Conservation (phyloP, 371 early-diverging fungal genomes). For the Blakeslea trispora region DNA sequence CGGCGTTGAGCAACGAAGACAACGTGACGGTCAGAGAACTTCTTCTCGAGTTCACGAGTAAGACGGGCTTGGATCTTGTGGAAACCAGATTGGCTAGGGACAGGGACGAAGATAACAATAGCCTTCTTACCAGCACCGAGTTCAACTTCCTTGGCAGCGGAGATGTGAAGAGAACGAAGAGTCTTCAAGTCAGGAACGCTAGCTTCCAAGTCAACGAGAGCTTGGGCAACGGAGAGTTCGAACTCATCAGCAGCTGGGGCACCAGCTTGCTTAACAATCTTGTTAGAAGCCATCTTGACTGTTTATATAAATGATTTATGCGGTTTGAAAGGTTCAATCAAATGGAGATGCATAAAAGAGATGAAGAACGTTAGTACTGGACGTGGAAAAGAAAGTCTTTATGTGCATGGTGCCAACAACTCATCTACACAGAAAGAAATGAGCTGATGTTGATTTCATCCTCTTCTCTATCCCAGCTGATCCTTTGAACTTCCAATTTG, state of each 20-base stretch:
- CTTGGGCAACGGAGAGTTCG: slow-evolving; percentile 94
- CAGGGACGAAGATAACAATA: slow-evolving; percentile 95
- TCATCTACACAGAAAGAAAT: background rate
- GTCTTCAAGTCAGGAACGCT: slow-evolving; percentile 94
- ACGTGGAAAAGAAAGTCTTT: background rate
- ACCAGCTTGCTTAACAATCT: slow-evolving; percentile 84
- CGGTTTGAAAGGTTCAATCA: background rate
- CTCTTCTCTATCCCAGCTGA: too few species aligned
- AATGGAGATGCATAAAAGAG: background rate
- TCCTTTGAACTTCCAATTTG: too few species aligned
- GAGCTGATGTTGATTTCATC: too few species aligned
- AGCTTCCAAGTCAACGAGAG: slow-evolving; percentile 93
- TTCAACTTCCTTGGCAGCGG: slow-evolving; percentile 96
- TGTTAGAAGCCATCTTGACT: slow-evolving; percentile 57
- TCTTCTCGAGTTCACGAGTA: slow-evolving; percentile 98
- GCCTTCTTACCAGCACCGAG: slow-evolving; percentile 95
- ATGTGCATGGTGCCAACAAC: background rate
- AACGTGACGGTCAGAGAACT: slow-evolving; percentile 97
- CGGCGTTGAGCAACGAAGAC: slow-evolving; percentile 94
- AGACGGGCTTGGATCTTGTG: slow-evolving; percentile 92
- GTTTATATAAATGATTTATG: background rate
- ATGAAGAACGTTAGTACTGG: background rate
- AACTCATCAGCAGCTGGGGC: slow-evolving; percentile 79
- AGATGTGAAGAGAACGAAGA: slow-evolving; percentile 90
- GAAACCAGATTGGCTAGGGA: slow-evolving; percentile 90